These are phyloP conservation scores for Melastoma malabathricum DNA, from an alignment of 345 rosid genomes.

Conservation along the genomic window DNA sequence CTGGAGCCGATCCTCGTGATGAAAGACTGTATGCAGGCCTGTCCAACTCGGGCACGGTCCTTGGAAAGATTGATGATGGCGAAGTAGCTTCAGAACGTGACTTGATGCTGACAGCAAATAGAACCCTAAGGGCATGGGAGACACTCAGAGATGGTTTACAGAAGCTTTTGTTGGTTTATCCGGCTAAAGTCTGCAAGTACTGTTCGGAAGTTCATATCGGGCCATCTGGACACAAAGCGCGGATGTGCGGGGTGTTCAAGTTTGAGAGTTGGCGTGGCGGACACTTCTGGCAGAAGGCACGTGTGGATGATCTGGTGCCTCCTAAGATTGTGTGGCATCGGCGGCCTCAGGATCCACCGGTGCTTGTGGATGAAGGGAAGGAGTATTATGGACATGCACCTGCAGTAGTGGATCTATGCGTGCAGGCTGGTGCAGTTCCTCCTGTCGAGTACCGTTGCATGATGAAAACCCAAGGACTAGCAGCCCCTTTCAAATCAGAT, in stretches of 20 bases:
- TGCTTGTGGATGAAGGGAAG: constrained; percentile 52
- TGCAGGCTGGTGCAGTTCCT: constrained; percentile 50
- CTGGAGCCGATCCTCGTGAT: constrained; percentile 41
- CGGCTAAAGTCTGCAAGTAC: constrained; percentile 57
- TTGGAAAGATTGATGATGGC: constrained; percentile 14
- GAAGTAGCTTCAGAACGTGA: constrained; percentile 31
- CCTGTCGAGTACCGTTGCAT: constrained; percentile 39
- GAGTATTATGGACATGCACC: constrained; percentile 81
- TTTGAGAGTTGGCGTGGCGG: constrained; percentile 63
- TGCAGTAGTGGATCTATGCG: constrained; percentile 63
- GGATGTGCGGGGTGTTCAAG: constrained; percentile 70
- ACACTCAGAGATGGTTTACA: constrained; percentile 40
- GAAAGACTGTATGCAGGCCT: constrained; percentile 13
- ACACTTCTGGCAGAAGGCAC: constrained; percentile 73
- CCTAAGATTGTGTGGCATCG: constrained; percentile 62
- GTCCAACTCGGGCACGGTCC: constrained; percentile 5
- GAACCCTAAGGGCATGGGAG: constrained; percentile 67
- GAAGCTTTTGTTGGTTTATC: constrained; percentile 50
- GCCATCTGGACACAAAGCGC: constrained; percentile 75
- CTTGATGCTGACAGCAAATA: constrained; percentile 28
- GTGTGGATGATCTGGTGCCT: constrained; percentile 68
- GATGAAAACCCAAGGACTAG: constrained; percentile 57
- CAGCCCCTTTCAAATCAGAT: no score
- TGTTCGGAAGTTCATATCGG: constrained; percentile 84
- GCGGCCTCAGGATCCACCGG: constrained; percentile 66